phyloP scores from a whole-genome alignment of 768 basidiomycete species.

The Porpolomopsis calyptriformis region DNA sequence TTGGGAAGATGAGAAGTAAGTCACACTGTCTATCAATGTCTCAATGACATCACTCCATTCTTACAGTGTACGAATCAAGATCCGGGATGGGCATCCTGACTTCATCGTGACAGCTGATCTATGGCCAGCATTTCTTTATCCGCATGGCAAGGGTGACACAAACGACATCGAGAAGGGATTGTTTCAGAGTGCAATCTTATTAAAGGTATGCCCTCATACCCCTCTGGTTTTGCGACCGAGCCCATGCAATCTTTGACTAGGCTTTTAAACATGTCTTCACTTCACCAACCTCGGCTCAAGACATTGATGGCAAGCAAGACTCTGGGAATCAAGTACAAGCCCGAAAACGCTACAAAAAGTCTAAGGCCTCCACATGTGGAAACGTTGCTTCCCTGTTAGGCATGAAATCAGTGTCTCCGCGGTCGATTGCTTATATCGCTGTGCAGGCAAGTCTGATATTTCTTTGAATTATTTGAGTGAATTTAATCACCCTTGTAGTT shows the following conservation, averaged over 20 bases:
- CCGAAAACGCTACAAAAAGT: conserved; percentile 10
- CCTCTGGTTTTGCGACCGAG: not conserved
- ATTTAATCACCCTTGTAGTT: conserved; percentile 3
- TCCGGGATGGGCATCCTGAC: not conserved
- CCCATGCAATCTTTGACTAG: not conserved
- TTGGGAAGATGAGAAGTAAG: conserved; percentile 2
- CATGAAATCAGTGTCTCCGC: not conserved
- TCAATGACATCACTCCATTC: not conserved
- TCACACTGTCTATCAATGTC: not conserved
- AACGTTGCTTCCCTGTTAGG: conserved; percentile 11
- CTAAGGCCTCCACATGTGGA: conserved; percentile 15
- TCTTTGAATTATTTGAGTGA: not conserved
- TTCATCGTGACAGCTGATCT: not conserved
- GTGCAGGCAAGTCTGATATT: conserved; percentile 1
- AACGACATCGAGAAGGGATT: not conserved
- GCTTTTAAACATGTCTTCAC: conserved; percentile 2
- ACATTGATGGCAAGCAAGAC: not conserved
- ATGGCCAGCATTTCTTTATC: conserved; percentile 4
- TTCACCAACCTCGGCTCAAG: conserved; percentile 18
- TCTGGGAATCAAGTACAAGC: not conserved
- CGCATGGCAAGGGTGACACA: not conserved
- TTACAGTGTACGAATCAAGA: not conserved
- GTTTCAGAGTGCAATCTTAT: conserved; percentile 1
- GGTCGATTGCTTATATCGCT: conserved; percentile 4
- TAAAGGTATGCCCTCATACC: not conserved